Evolutionary conservation across 2,329 filamentous ascomycete genomes (phyloP).

Genomic region (Aspergillus latus): DNA sequence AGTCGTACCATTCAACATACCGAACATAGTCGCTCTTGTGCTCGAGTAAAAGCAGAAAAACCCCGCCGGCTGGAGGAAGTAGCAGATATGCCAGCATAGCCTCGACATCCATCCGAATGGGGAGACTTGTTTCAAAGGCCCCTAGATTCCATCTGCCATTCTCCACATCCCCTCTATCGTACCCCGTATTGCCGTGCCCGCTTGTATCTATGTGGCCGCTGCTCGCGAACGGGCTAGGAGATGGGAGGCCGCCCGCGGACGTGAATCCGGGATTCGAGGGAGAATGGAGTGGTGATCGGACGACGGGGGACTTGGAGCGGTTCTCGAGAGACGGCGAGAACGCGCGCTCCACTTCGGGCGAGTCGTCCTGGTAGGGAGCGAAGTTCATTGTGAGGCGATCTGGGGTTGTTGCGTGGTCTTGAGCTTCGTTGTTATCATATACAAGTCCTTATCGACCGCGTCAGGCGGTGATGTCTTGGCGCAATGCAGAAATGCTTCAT

Average conservation of each 20-base stretch:
- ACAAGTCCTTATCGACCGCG: slow-evolving; percentile 7
- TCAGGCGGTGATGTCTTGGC: slow-evolving; percentile 22
- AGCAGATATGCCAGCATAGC: slow-evolving; percentile 85
- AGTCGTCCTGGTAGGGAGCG: slow-evolving; percentile 91
- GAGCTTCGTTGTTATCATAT: slow-evolving; percentile 9
- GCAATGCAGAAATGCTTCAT: slow-evolving; percentile 14
- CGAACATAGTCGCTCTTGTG: slow-evolving; percentile 96
- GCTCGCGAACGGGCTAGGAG: slow-evolving; percentile 41
- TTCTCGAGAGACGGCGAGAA: slow-evolving; percentile 66
- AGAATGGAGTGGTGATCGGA: slow-evolving; percentile 54
- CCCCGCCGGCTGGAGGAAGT: slow-evolving; percentile 80
- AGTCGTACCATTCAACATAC: slow-evolving; percentile 47
- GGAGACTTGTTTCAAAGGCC: slow-evolving; percentile 84
- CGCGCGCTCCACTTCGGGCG: slow-evolving; percentile 78
- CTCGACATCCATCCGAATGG: slow-evolving; percentile 83
- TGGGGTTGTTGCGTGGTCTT: slow-evolving; percentile 18
- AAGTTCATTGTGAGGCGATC: slow-evolving; percentile 70
- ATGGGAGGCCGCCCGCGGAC: slow-evolving; percentile 39
- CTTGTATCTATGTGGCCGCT: slow-evolving; percentile 27
- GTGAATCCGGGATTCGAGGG: slow-evolving; percentile 48
- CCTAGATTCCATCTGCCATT: slow-evolving; percentile 66
- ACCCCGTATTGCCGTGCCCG: slow-evolving; percentile 43
- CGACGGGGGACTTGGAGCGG: slow-evolving; percentile 55
- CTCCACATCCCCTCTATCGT: slow-evolving; percentile 43
- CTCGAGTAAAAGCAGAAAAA: slow-evolving; percentile 81